Base-by-base conservation (phyloP, 345 rosid genomes). In the Firmiana major region DNA sequence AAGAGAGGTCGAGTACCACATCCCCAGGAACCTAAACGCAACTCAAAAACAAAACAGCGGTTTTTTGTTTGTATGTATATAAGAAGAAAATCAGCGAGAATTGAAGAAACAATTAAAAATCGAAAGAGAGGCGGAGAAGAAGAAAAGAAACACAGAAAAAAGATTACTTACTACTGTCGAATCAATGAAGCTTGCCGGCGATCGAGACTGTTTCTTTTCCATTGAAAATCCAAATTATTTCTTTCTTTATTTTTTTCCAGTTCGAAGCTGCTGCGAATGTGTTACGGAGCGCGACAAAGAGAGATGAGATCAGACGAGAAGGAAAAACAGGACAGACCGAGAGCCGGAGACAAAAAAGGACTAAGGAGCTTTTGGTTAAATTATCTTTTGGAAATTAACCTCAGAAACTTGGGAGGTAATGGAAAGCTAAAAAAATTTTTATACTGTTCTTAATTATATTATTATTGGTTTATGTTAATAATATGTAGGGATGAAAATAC, bases 21-120 rank as follows among this genome's bases (percentile, higher is more conserved):
- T 94, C 98, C 46, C 98, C 97, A 10, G 94, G 97, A 67, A 92
- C 88, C 97, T 94, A 80, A 68, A 49, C 26, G n/a, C 28, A 40
- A 60, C 42, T 75, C 24, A 21, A 21, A 4, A 75, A 9, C 2
- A 2, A 45, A 43, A 34, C 43, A 55, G 17, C 36, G 16, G 16
- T 31, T 62, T 15, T 0, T 11, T 5, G 28, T 13, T 51, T 5
- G 3, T 34, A 0, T 15, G 11, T 19, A 12, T 3, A 15, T 8
- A 73, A 9, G 40, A 74, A 64, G 63, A 54, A 8, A 58, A 48
- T 72, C 1, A 48, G n/a, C 57, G 22, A 51, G 16, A 21, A 24
- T 79, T 26, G 49, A 24, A 40, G 48, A 59, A 57, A 16, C 21
- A 31, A 31, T 46, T 40, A 70, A 48, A 59, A 51, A 72, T 28